Evolutionary conservation across 495 filamentous ascomycete genomes (phyloP).

Genomic region (Penicillium flavigenum): DNA sequence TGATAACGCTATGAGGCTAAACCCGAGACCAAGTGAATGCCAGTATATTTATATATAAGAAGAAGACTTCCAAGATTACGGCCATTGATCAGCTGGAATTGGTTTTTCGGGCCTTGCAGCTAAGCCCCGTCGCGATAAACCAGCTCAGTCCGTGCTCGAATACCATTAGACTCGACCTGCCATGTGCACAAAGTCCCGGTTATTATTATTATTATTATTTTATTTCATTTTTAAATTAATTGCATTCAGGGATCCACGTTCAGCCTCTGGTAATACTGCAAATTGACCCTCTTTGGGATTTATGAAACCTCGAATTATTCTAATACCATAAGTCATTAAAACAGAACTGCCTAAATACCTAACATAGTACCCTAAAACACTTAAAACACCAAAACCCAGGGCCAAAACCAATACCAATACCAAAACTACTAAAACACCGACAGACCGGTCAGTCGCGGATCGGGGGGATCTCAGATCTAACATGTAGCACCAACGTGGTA

Average conservation of each 20-base stretch:
- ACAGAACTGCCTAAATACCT: neutral
- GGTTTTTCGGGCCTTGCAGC: conserved; percentile 27
- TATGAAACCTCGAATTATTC: neutral
- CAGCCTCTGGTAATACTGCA: conserved; percentile 7
- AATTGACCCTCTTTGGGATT: neutral
- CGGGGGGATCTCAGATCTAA: conserved; percentile 15
- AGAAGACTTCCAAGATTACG: neutral
- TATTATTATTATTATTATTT: neutral
- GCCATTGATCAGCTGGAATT: conserved; percentile 29
- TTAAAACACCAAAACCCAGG: neutral
- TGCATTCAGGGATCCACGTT: conserved; percentile 3
- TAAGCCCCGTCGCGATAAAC: conserved; percentile 40
- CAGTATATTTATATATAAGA: conserved; percentile 30
- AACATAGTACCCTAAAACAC: neutral
- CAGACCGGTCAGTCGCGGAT: conserved; percentile 10
- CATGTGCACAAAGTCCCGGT: conserved; percentile 15
- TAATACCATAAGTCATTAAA: neutral
- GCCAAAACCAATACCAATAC: neutral
- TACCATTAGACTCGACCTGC: conserved; percentile 17
- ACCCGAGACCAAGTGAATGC: conserved; percentile 17
- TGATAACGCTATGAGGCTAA: conserved; percentile 5
- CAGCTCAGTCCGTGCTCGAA: conserved; percentile 32
- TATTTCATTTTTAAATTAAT: conserved; percentile 11
- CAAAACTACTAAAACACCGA: conserved; percentile 1
- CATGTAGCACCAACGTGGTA: conserved; percentile 4